Conservation (phyloP, 176 grass and related monocot species). For the Urochloa ruziziensis region DNA sequence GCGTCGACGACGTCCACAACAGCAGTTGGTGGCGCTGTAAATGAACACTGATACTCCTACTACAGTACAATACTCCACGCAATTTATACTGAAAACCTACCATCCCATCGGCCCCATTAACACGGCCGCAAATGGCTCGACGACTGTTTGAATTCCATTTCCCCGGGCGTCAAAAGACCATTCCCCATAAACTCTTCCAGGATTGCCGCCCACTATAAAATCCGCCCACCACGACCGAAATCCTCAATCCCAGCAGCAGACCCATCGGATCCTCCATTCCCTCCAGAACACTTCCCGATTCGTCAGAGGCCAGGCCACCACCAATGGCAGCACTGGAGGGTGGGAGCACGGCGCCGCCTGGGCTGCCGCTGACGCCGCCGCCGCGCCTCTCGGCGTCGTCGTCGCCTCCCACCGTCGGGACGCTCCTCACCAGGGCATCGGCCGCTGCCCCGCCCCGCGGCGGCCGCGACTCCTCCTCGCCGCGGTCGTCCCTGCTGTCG, state of each 20-base stretch:
- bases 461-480: conserved; percentile 15
- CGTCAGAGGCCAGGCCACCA: neutral
- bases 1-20: neutral
- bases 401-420: conserved; percentile 34
- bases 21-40: conserved; percentile 10
- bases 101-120: neutral
- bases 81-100: conserved; percentile 30
- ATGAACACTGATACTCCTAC: neutral
- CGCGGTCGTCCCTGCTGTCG: conserved; percentile 43
- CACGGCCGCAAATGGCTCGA: neutral
- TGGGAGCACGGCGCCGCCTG: neutral
- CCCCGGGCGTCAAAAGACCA: neutral
- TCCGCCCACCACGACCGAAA: neutral
- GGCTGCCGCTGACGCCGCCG: neutral
- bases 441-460: neutral
- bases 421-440: conserved; percentile 4
- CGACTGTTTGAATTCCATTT: neutral
- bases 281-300: neutral
- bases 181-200: neutral
- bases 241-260: neutral
- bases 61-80: neutral
- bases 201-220: conserved; percentile 15
- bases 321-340: neutral
- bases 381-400: conserved; percentile 17
- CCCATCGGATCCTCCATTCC: conserved; percentile 21